Conservation (phyloP, 106 monocot genomes). For the Allium cepa region DNA sequence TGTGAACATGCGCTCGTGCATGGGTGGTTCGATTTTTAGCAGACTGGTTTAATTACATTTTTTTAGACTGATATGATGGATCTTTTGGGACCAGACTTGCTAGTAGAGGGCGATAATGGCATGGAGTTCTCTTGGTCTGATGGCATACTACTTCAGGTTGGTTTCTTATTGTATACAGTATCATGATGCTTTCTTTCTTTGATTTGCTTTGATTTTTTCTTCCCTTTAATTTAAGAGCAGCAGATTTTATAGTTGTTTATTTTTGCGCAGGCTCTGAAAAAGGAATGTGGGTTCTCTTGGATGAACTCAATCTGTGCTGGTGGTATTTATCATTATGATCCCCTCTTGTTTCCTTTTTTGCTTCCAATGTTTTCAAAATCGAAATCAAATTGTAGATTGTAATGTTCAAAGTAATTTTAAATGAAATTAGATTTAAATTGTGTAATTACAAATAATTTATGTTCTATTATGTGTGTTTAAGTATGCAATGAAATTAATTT, state of each 20-base stretch:
- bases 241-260: neutral
- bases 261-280: slow-evolving; percentile 67
- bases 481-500: no score
- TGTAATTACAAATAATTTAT: no score
- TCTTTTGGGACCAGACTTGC: slow-evolving; percentile 86
- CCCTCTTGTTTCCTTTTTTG: neutral
- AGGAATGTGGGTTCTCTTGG: slow-evolving; percentile 92
- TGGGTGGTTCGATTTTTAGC: neutral
- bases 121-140: slow-evolving; percentile 95
- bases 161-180: neutral
- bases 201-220: no score
- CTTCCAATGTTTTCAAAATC: neutral
- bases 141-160: slow-evolving; percentile 93
- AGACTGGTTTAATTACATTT: slow-evolving; percentile 2
- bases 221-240: no score
- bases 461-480: no score
- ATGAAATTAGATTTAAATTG: no score
- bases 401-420: no score
- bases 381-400: no score
- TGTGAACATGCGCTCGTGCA: slow-evolving; percentile 1
- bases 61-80: slow-evolving; percentile 98
- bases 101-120: slow-evolving; percentile 48
- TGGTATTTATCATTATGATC: slow-evolving; percentile 24
- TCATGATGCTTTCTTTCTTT: no score
- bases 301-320: slow-evolving; percentile 99